Evolutionary conservation across 805 yeast species (phyloP), one percentile per base, ranked within the genome.

Genomic region (Wickerhamiella qilinensis): DNA sequence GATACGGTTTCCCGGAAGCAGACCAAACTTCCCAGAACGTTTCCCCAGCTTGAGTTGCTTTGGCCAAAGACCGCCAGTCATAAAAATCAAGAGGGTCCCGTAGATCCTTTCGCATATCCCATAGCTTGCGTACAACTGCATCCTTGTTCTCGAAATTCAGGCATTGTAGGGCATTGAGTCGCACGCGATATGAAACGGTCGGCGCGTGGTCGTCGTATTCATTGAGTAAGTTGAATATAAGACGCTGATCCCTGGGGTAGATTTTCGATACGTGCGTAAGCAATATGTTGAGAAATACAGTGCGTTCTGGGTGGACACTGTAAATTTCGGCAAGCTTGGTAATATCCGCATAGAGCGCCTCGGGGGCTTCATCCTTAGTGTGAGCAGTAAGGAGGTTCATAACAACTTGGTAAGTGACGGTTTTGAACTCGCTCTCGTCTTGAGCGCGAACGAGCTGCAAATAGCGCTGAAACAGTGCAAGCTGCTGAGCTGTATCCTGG

Each of bases 21-120:
- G 7, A 8, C 30, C 30, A 28, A 8, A 14, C 15, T 7, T 7
- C 6, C n/a, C 6, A 11, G 30, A 28, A 28, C 8, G 15, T 14
- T 5, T 28, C 6, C 6, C 6, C 16, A 14, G 15, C 15, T 8
- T 11, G 7, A 14, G 8, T 14, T 4, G 49, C 50, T 21, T 48
- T 44, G 25, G 38, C 37, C 35, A 49, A 39, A 3, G 53, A 45
- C 19, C 45, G n/a, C 53, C 53, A 49, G 41, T 49, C 53, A 17
- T 31, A 40, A 11, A 33, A 30, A 18, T 33, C 30, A 7, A 46
- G 29, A 1, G 40, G 42, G 3, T 38, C 44, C 24, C 30, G 30
- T 18, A 36, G 22, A 16, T 29, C 7, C 18, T 21, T 21, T 4
- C 52, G 43, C 1, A 28, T 30, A 3, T n/a, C 19, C 51, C 51